Percentiles rank a stretch among this genome's conserved stretches.
These are phyloP conservation scores for Paraglomus occultum DNA, from an alignment of 192 early-diverging fungal species.

Conservation along the genomic window DNA sequence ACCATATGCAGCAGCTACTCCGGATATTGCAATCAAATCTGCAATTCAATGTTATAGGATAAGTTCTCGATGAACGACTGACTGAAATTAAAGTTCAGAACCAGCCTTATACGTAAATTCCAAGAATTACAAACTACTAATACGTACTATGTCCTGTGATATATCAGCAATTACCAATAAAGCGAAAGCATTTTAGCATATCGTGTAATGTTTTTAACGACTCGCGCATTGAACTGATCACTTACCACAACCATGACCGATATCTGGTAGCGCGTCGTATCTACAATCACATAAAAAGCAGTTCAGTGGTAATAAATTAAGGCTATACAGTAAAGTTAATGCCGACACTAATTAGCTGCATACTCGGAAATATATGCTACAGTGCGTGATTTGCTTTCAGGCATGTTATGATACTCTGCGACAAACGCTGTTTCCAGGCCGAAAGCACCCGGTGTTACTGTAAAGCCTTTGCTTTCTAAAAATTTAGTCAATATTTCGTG, in stretches of 20 bases:
- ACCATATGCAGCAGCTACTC: conserved; percentile 60
- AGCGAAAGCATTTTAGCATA: no score
- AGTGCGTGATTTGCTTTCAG: conserved; percentile 28
- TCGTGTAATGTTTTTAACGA: no score
- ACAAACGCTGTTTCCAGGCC: conserved; percentile 74
- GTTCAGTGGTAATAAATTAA: neutral
- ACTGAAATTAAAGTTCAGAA: no score
- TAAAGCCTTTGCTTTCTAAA: conserved; percentile 62
- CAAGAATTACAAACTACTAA: no score
- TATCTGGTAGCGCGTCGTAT: conserved; percentile 64
- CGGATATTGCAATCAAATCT: conserved; percentile 66
- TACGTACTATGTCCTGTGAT: no score
- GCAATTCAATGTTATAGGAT: no score
- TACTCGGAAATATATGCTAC: conserved; percentile 28
- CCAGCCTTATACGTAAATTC: no score
- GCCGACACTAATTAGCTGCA: neutral
- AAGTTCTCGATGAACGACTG: no score
- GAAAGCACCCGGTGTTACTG: conserved; percentile 54
- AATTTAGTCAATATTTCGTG: conserved; percentile 62
- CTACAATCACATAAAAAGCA: neutral
- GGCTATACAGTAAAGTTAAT: neutral
- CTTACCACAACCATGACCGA: conserved; percentile 70
- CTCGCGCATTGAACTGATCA: no score
- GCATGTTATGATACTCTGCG: conserved; percentile 53
- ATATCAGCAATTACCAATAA: no score